A percentile compares a stretch with the other conserved stretches of the same genome.
These are phyloP conservation scores for Vishniacozyma victoriae DNA, from an alignment of 768 basidiomycete species.

Conservation along the genomic window DNA sequence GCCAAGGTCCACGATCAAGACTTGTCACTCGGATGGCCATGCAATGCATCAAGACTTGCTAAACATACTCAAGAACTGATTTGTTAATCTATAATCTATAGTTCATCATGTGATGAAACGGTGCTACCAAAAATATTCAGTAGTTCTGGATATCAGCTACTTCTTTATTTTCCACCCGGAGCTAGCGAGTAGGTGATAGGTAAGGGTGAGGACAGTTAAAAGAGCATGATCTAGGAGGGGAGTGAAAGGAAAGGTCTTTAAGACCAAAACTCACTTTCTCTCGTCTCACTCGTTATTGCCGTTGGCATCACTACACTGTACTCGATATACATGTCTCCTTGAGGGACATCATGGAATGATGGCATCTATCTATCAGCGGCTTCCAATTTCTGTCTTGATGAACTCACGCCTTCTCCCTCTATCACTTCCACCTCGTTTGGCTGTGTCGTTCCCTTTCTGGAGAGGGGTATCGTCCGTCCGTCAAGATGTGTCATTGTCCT, in stretches of 20 bases:
- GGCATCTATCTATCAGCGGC: conserved; percentile 42
- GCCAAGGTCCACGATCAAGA: too few species aligned
- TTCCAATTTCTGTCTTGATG: background rate
- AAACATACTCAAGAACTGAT: too few species aligned
- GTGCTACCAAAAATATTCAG: background rate
- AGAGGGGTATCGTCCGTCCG: conserved; percentile 67
- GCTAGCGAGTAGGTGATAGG: too few species aligned
- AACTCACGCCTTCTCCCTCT: conserved; percentile 76
- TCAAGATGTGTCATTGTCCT: conserved; percentile 87
- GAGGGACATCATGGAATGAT: conserved; percentile 34
- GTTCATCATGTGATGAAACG: background rate
- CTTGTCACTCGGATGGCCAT: too few species aligned
- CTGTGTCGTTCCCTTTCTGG: conserved; percentile 77
- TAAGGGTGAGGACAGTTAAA: too few species aligned
- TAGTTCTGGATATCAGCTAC: background rate
- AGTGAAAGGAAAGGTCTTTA: too few species aligned
- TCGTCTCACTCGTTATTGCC: conserved; percentile 61
- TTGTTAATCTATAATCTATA: too few species aligned
- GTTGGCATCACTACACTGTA: conserved; percentile 86
- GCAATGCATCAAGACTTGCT: too few species aligned
- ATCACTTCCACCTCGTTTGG: conserved; percentile 79
- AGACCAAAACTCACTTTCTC: conserved; percentile 63
- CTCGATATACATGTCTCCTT: conserved; percentile 83
- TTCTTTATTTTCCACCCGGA: too few species aligned
- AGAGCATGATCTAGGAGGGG: too few species aligned